Conservation (phyloP, 2,329 filamentous ascomycete genomes). For the Dothistroma pini region DNA sequence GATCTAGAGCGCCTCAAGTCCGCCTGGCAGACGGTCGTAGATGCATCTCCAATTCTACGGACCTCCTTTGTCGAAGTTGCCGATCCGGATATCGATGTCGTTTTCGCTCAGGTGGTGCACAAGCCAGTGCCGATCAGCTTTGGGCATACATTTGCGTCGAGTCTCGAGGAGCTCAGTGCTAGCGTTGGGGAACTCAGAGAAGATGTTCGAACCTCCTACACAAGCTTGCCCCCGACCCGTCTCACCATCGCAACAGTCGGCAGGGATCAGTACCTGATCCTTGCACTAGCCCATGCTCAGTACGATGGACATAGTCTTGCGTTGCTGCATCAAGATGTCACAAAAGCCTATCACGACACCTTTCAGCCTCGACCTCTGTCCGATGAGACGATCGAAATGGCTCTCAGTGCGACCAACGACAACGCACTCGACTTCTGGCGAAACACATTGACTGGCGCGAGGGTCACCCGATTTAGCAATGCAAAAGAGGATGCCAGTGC, state of each 20-base stretch:
- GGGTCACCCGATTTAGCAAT: slow-evolving; percentile 40
- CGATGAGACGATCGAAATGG: slow-evolving; percentile 53
- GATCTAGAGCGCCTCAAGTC: slow-evolving; percentile 55
- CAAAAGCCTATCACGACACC: slow-evolving; percentile 54
- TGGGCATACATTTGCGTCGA: slow-evolving; percentile 24
- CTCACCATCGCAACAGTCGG: slow-evolving; percentile 39
- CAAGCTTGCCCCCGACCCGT: slow-evolving; percentile 27
- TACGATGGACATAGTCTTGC: slow-evolving; percentile 86
- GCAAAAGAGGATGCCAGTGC: slow-evolving; percentile 16
- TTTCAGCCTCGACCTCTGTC: slow-evolving; percentile 45
- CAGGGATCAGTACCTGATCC: slow-evolving; percentile 43
- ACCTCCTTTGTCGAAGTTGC: slow-evolving; percentile 68
- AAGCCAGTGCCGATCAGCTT: slow-evolving; percentile 36
- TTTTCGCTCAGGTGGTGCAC: slow-evolving; percentile 56
- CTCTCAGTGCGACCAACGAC: slow-evolving; percentile 47
- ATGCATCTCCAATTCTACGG: slow-evolving; percentile 65
- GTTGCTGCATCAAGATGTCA: slow-evolving; percentile 68
- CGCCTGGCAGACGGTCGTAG: slow-evolving; percentile 62
- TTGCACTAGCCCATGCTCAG: slow-evolving; percentile 80
- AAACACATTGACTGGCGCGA: slow-evolving; percentile 57
- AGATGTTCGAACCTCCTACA: slow-evolving; percentile 37
- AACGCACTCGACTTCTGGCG: slow-evolving; percentile 65
- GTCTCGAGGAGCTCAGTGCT: slow-evolving; percentile 30
- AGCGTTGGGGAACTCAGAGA: slow-evolving; percentile 36
- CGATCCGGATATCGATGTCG: slow-evolving; percentile 53